phyloP scores from a whole-genome alignment of 257 asterid genomes.

The Ocimum tenuiflorum region DNA sequence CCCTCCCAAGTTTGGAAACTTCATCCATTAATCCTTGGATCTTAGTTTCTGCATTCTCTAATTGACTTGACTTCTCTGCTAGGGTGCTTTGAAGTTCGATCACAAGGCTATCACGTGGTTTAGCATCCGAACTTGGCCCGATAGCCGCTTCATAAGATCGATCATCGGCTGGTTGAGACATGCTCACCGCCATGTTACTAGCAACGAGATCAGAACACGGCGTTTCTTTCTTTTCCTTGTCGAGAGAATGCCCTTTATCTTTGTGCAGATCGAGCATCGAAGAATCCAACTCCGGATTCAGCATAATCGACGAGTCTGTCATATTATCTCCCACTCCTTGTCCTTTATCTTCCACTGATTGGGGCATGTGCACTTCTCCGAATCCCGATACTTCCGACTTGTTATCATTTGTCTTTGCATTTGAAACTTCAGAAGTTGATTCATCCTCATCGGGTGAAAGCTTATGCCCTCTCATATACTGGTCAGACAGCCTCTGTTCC shows the following conservation, averaged over 20 bases:
- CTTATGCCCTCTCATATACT: conserved; percentile 39
- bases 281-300: conserved; percentile 67
- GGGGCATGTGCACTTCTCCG: conserved; percentile 42
- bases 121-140: conserved; percentile 37
- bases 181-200: conserved; percentile 77
- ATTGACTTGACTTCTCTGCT: conserved; percentile 52
- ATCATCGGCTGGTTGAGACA: conserved; percentile 48
- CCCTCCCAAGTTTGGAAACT: conserved; percentile 55
- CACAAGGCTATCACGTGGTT: conserved; percentile 33
- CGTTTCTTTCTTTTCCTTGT: conserved; percentile 47
- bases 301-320: conserved; percentile 67
- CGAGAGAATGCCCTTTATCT: conserved; percentile 45
- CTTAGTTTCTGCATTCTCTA: conserved; percentile 55
- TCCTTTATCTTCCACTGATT: conserved; percentile 57
- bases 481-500: conserved; percentile 84
- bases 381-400: conserved; percentile 55
- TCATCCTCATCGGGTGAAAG: conserved; percentile 38
- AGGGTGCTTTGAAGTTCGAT: conserved; percentile 47
- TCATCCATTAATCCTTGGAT: conserved; percentile 49
- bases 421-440: conserved; percentile 34
- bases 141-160: conserved; percentile 29
- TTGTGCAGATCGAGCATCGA: conserved; percentile 71
- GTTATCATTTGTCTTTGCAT: conserved; percentile 45
- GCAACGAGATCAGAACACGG: conserved; percentile 33
- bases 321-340: conserved; percentile 63